These are phyloP conservation scores for Phaeosphaeria sp. DNA, from an alignment of 2,329 filamentous ascomycete species.

Conservation along the genomic window DNA sequence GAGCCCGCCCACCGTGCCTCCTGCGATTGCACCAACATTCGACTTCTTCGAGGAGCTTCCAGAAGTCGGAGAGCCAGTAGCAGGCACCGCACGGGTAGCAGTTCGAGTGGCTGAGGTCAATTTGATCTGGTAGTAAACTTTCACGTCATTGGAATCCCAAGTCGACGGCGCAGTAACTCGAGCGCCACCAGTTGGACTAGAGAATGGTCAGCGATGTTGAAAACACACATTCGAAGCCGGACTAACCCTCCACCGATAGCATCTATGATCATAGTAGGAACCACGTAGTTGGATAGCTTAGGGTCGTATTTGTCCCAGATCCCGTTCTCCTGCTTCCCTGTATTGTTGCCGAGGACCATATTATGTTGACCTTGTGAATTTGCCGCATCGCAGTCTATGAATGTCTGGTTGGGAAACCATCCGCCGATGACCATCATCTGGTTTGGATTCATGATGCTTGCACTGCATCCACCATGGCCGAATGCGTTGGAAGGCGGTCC, in stretches of 20 bases:
- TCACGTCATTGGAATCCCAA: constrained; percentile 61
- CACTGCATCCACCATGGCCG: constrained; percentile 63
- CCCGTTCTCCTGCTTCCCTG: constrained; percentile 50
- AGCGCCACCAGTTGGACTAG: constrained; percentile 59
- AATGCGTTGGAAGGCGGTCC: constrained; percentile 45
- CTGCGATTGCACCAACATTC: constrained; percentile 48
- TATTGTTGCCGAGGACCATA: constrained; percentile 60
- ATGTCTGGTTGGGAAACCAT: constrained; percentile 56
- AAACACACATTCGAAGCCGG: not conserved
- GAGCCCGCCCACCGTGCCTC: constrained; percentile 50
- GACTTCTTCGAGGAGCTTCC: constrained; percentile 21
- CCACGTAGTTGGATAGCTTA: constrained; percentile 60
- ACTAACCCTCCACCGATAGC: constrained; percentile 53
- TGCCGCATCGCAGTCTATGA: constrained; percentile 60
- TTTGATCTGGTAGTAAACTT: constrained; percentile 61
- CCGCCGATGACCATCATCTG: constrained; percentile 72
- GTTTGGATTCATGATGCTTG: constrained; percentile 62
- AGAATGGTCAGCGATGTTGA: constrained; percentile 24
- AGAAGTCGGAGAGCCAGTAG: constrained; percentile 24
- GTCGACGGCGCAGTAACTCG: constrained; percentile 59
- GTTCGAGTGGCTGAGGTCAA: constrained; percentile 56
- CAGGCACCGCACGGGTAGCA: constrained; percentile 56
- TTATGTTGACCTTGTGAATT: constrained; percentile 64
- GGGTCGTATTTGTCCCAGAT: constrained; percentile 62
- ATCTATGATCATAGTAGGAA: constrained; percentile 60